Percentiles rank a stretch among this genome's conserved stretches.
These are phyloP conservation scores for Beauveria rudraprayagi DNA, from an alignment of 2,329 filamentous ascomycete genomes.

Conservation along the genomic window DNA sequence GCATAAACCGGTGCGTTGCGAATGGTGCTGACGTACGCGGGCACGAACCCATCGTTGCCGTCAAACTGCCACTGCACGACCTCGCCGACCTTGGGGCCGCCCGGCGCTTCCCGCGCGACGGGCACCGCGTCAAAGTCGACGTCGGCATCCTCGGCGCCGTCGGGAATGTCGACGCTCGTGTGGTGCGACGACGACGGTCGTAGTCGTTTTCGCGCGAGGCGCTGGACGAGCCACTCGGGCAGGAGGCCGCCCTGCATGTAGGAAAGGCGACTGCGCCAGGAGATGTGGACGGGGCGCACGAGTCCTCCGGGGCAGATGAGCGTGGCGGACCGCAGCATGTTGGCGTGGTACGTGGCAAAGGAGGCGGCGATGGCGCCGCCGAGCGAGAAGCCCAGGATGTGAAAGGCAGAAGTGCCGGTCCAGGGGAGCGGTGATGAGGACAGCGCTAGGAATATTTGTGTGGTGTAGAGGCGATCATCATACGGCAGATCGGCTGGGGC, in stretches of 20 bases:
- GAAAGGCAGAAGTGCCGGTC: slow-evolving; percentile 50
- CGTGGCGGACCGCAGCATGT: slow-evolving; percentile 53
- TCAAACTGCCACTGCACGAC: slow-evolving; percentile 64
- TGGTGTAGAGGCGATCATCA: slow-evolving; percentile 55
- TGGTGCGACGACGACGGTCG: slow-evolving; percentile 31
- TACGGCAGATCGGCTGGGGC: slow-evolving; percentile 52
- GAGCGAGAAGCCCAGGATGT: slow-evolving; percentile 70
- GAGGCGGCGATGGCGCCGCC: slow-evolving; percentile 66
- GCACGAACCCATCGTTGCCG: slow-evolving; percentile 58
- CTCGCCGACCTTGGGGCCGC: slow-evolving; percentile 46
- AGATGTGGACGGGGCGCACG: slow-evolving; percentile 54
- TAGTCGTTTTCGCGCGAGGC: slow-evolving; percentile 43
- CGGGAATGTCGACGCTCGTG: slow-evolving; percentile 28
- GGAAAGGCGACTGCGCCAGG: slow-evolving; percentile 51
- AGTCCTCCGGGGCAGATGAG: slow-evolving; percentile 63
- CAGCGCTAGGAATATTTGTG: slow-evolving; percentile 58
- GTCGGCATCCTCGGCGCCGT: slow-evolving; percentile 29
- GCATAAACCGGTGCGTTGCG: slow-evolving; percentile 61
- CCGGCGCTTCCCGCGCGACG: slow-evolving; percentile 43
- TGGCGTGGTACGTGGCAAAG: slow-evolving; percentile 62
- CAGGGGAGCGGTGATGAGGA: slow-evolving; percentile 53
- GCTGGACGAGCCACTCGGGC: slow-evolving; percentile 49
- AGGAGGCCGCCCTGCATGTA: slow-evolving; percentile 50
- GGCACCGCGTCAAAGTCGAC: slow-evolving; percentile 38
- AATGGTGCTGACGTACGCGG: slow-evolving; percentile 63